Evolutionary conservation across 176 grass and related monocot species (phyloP).

Genomic region (Oryza glaberrima): DNA sequence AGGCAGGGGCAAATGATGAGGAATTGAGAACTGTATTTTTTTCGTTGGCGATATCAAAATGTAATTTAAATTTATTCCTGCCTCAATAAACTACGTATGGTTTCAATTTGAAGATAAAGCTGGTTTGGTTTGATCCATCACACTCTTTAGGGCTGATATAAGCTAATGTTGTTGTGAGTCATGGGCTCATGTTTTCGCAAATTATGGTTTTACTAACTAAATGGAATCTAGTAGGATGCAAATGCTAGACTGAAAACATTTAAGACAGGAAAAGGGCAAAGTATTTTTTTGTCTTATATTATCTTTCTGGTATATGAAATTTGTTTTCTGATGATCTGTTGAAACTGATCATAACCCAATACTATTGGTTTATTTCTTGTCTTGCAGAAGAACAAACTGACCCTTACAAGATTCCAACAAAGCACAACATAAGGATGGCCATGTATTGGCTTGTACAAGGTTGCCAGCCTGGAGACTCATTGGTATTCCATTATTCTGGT

Average conservation of each 20-base stretch:
- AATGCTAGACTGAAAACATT: neutral
- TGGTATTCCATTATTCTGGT: constrained; percentile 98
- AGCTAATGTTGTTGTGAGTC: neutral
- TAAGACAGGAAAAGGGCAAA: neutral
- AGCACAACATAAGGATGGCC: constrained; percentile 91
- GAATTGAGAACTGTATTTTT: neutral
- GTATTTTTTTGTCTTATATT: neutral
- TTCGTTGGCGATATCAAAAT: neutral
- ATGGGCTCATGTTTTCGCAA: neutral
- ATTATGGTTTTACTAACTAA: neutral
- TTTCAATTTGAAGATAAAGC: neutral
- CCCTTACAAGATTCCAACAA: constrained; percentile 87
- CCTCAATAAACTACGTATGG: neutral
- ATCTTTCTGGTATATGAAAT: neutral
- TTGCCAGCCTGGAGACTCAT: constrained; percentile 90
- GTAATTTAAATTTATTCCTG: neutral
- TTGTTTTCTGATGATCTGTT: constrained; percentile 23
- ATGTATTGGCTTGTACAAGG: constrained; percentile 96
- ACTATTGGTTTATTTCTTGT: constrained; percentile 35
- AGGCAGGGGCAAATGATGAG: neutral
- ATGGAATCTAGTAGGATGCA: neutral
- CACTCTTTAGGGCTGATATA: neutral
- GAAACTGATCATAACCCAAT: constrained; percentile 1
- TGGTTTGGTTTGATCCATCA: neutral
- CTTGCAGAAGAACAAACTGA: constrained; percentile 94